Base-by-base conservation (phyloP, 2,329 filamentous ascomycete species). In the Drechslera avenae region DNA sequence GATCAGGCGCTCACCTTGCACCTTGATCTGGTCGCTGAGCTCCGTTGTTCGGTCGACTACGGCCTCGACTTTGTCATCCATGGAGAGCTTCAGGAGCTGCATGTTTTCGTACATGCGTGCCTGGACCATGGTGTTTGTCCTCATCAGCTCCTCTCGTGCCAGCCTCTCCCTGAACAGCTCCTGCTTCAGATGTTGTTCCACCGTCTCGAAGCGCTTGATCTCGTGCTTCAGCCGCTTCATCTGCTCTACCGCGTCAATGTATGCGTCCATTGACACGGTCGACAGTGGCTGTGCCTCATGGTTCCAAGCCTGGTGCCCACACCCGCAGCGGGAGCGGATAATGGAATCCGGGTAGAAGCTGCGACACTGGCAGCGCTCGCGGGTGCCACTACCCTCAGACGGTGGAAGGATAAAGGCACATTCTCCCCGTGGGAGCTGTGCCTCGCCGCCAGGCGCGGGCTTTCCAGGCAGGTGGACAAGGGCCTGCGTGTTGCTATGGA, bases 251-350 rank as follows among this genome's bases (percentile, higher is more conserved):
- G 74, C 61, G 2, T 64, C 60, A 4, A 66, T 42, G 46, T 75
- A 72, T 50, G 75, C 65, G 18, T 75, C 71, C 48, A 68, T 62
- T 31, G 73, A 66, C 23, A 74, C 72, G 4, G 63, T 59, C 3
- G 66, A 66, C 17, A 69, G 44, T 8, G 69, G 66, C 50, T 74
- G 67, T 4, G 64, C 59, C 51, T 74, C 72, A 56, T 79, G 77
- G 55, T 75, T 73, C 71, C 76, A 79, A 58, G 76, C 76, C 61
- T 77, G 76, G 61, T 79, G 76, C 12, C 76, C 76, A 57, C 76
- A 79, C 16, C 75, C 75, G 55, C 77, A 79, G 41, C 63, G 69
- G n/a, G 74, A 75, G 54, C 69, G 70, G 16, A 74, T 62, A 10
- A 66, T 46, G 8, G 68, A 56, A 43, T 72, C 68, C 4, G 75